Conservation (phyloP, 371 early-diverging fungal genomes). For the Capillidium heterosporum region DNA sequence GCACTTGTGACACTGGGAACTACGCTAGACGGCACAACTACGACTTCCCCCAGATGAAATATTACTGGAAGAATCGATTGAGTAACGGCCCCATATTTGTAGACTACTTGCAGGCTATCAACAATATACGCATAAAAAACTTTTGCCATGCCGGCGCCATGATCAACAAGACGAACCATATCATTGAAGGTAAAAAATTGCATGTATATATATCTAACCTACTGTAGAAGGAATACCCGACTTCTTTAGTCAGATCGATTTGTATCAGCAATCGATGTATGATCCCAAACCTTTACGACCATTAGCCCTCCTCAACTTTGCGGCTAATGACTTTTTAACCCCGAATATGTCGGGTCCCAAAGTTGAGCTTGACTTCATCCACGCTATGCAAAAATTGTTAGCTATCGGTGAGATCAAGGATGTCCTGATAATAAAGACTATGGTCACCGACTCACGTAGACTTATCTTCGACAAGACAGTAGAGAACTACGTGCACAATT, state of each 20-base stretch:
- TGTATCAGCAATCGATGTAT: not conserved
- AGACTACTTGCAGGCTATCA: conserved; percentile 4
- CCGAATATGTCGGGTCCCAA: not conserved
- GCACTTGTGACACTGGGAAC: conserved; percentile 5
- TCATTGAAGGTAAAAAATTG: not conserved
- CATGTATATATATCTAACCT: no score
- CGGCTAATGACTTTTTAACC: not conserved
- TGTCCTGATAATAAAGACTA: not conserved
- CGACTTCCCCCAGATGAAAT: not conserved
- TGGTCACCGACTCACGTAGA: not conserved
- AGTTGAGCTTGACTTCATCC: not conserved
- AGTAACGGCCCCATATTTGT: conserved; percentile 15
- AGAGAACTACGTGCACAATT: not conserved
- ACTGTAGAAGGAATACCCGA: not conserved
- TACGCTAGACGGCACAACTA: not conserved
- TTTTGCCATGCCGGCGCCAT: not conserved
- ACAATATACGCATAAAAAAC: not conserved
- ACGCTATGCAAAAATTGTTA: not conserved
- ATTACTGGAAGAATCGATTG: conserved; percentile 12
- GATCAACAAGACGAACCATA: not conserved
- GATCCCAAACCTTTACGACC: not conserved
- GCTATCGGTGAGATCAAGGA: not conserved
- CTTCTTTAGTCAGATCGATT: not conserved
- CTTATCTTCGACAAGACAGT: not conserved
- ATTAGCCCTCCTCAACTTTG: not conserved